A percentile compares a stretch with the other conserved stretches of the same genome.
phyloP scores from a whole-genome alignment of 2,329 filamentous ascomycete species.

The Onygenales sp. region DNA sequence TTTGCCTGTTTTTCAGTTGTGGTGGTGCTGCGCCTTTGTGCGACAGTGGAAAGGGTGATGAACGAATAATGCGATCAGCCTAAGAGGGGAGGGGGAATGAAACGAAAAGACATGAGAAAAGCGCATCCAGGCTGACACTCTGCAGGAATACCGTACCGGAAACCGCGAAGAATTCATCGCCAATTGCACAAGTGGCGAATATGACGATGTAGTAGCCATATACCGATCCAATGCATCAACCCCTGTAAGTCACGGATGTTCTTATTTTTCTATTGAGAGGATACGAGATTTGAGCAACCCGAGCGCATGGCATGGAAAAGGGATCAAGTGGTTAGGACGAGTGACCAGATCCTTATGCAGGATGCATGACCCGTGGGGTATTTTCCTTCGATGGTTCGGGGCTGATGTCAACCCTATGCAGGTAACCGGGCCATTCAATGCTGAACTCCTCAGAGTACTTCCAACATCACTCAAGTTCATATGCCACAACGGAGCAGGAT shows the following conservation, averaged over 20 bases:
- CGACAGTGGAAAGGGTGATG: neutral
- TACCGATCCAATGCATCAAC: constrained; percentile 52
- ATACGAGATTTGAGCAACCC: neutral
- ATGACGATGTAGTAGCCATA: constrained; percentile 46
- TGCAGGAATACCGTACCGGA: constrained; percentile 44
- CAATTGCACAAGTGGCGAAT: constrained; percentile 45
- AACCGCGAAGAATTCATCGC: constrained; percentile 47
- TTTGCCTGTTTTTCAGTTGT: neutral
- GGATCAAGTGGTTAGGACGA: no score
- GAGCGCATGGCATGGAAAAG: no score
- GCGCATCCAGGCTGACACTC: neutral
- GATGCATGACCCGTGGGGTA: neutral
- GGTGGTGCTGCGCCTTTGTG: neutral
- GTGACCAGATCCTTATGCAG: neutral
- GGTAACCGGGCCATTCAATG: constrained; percentile 40
- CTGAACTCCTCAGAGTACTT: constrained; percentile 36
- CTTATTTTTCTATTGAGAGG: neutral
- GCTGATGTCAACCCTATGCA: constrained; percentile 9
- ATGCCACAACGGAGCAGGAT: constrained; percentile 49
- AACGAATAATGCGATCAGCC: neutral
- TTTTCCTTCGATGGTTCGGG: neutral
- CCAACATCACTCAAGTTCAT: constrained; percentile 40
- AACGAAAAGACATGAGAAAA: neutral
- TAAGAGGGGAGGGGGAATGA: neutral
- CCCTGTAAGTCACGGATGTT: constrained; percentile 21